Percentiles rank a stretch among this genome's conserved stretches.
Evolutionary conservation across 2,329 filamentous ascomycete species (phyloP).

Genomic region (Gaeumannomyces sp.): DNA sequence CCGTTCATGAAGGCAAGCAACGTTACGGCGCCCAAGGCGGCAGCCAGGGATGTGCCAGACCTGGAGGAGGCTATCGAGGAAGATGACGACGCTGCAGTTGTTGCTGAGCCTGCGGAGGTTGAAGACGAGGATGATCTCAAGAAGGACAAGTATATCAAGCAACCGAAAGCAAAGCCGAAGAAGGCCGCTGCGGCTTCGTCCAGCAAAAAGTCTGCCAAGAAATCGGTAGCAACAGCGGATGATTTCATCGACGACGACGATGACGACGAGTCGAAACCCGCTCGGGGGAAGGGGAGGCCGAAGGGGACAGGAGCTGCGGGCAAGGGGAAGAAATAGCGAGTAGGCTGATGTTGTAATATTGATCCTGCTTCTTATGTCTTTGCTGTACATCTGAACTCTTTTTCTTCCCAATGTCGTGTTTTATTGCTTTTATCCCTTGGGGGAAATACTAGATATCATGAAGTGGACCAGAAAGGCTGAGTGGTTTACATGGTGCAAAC

Average conservation of each 20-base stretch:
- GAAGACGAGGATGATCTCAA: conserved; percentile 75
- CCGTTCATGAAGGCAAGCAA: conserved; percentile 94
- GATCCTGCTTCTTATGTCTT: background rate
- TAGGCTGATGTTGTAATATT: background rate
- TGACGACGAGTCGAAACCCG: conserved; percentile 40
- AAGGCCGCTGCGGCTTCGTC: conserved; percentile 36
- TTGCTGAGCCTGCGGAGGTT: conserved; percentile 49
- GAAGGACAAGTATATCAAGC: conserved; percentile 94
- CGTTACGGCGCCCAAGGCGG: conserved; percentile 65
- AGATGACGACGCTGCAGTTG: conserved; percentile 73
- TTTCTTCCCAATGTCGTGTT: background rate
- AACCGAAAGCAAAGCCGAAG: conserved; percentile 69
- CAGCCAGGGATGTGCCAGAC: conserved; percentile 74
- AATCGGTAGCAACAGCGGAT: conserved; percentile 32
- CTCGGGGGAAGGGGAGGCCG: conserved; percentile 38
- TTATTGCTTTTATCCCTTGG: too few relatives aligned
- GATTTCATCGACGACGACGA: conserved; percentile 35
- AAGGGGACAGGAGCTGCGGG: conserved; percentile 25
- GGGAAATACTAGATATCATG: too few relatives aligned
- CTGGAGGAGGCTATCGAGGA: conserved; percentile 95
- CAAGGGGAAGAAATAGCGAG: conserved; percentile 27
- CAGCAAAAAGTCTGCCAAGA: conserved; percentile 14
- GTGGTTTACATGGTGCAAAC: too few relatives aligned
- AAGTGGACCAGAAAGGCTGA: too few relatives aligned
- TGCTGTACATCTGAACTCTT: background rate